Conservation (phyloP, 371 early-diverging fungal genomes). For the Lichtheimia hyalospora region DNA sequence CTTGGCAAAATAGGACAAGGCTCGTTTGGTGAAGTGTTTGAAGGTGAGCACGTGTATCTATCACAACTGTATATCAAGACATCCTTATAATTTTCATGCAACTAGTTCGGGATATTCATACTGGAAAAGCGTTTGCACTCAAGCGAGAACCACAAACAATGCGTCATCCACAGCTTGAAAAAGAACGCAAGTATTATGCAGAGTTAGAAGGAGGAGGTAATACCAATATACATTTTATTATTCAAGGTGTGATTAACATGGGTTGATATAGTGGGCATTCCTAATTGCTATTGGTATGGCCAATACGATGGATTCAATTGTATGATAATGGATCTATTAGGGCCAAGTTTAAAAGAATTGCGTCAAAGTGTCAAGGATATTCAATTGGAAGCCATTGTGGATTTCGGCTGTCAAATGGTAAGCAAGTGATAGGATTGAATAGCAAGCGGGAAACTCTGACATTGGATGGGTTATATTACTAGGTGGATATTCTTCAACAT, state of each 20-base stretch:
- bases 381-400: constrained; percentile 49
- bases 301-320: constrained; percentile 89
- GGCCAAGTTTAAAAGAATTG: constrained; percentile 91
- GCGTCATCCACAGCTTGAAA: constrained; percentile 48
- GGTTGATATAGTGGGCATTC: constrained; percentile 67
- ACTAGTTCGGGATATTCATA: constrained; percentile 47
- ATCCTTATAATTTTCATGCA: background rate
- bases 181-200: constrained; percentile 53
- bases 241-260: background rate
- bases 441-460: background rate
- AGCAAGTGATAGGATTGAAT: background rate
- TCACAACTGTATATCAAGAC: background rate
- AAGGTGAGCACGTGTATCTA: constrained; percentile 32
- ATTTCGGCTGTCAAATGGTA: constrained; percentile 63
- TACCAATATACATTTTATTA: constrained; percentile 1
- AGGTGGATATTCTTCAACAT: constrained; percentile 96
- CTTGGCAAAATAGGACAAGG: constrained; percentile 64
- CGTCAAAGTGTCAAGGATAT: constrained; percentile 50
- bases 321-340: constrained; percentile 96
- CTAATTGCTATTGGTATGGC: constrained; percentile 90
- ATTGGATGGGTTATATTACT: constrained; percentile 3
- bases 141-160: constrained; percentile 50
- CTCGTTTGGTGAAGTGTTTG: constrained; percentile 67
- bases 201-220: constrained; percentile 56
- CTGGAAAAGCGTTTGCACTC: constrained; percentile 52